phyloP scores from a whole-genome alignment of 345 rosid genomes.

The Eucalyptus erythrocorys region DNA sequence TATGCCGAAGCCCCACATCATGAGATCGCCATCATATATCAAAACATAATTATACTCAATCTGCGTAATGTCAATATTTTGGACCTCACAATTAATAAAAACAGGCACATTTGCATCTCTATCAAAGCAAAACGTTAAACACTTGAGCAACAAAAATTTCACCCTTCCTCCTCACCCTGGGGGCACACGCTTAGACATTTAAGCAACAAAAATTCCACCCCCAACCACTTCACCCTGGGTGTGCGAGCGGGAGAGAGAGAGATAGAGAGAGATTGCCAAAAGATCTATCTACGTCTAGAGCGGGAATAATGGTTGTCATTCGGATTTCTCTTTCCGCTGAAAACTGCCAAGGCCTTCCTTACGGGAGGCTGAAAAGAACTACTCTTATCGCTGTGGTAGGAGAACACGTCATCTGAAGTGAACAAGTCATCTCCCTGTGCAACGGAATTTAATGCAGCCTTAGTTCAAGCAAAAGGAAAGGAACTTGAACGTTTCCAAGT shows the following conservation, averaged over 20 bases:
- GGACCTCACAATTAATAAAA: neutral
- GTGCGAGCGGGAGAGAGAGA: neutral
- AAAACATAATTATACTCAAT: neutral
- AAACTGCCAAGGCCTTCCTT: slow-evolving; percentile 73
- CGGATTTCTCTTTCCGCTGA: slow-evolving; percentile 87
- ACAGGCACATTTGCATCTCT: neutral
- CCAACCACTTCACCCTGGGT: neutral
- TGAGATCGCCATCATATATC: neutral
- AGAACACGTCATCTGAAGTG: slow-evolving; percentile 40
- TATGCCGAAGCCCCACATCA: neutral
- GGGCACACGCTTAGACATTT: neutral
- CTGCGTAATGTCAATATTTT: neutral
- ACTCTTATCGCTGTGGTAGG: slow-evolving; percentile 45
- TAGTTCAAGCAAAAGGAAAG: neutral
- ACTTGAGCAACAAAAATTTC: neutral
- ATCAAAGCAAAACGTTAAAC: neutral
- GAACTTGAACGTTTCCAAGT: neutral
- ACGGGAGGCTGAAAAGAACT: slow-evolving; percentile 72
- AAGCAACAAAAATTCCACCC: neutral
- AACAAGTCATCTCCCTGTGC: slow-evolving; percentile 59
- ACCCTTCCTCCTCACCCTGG: neutral
- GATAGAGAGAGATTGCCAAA: neutral
- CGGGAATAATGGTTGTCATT: slow-evolving; percentile 93
- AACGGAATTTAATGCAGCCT: neutral
- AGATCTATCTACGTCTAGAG: slow-evolving; percentile 20